These are phyloP conservation scores for Tolypocladium endophyticum DNA, from an alignment of 2,329 filamentous ascomycete species.

Conservation along the genomic window DNA sequence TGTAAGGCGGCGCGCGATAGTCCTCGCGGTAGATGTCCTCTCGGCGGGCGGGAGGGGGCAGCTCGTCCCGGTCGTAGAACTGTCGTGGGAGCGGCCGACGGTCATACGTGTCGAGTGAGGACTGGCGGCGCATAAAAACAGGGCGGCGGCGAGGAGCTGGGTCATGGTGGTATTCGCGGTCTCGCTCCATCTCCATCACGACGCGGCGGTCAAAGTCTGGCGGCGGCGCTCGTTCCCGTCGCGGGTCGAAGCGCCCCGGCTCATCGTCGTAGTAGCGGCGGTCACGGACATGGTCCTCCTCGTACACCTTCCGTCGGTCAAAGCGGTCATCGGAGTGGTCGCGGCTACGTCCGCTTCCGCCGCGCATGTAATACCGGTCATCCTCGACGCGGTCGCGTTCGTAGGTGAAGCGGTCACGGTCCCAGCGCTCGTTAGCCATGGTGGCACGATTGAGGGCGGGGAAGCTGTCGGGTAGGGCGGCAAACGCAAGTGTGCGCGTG, in stretches of 20 bases:
- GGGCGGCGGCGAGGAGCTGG: constrained; percentile 52
- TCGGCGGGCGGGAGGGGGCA: constrained; percentile 45
- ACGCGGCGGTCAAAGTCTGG: constrained; percentile 42
- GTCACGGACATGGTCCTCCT: constrained; percentile 37
- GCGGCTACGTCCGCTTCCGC: constrained; percentile 23
- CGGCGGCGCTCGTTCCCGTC: constrained; percentile 19
- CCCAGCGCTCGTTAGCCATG: constrained; percentile 34
- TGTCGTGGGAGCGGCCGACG: constrained; percentile 47
- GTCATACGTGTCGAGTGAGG: constrained; percentile 84
- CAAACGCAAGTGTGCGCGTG: not conserved
- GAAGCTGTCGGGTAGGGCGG: not conserved
- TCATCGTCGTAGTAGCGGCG: constrained; percentile 47
- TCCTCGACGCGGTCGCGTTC: constrained; percentile 36
- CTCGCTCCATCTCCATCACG: constrained; percentile 44
- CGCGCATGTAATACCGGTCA: constrained; percentile 33
- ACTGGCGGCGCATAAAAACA: constrained; percentile 65
- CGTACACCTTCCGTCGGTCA: constrained; percentile 36
- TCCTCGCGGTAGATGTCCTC: constrained; percentile 37
- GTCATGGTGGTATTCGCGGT: constrained; percentile 32
- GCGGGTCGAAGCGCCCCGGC: constrained; percentile 24
- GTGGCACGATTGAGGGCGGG: not conserved
- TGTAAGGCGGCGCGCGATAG: constrained; percentile 35
- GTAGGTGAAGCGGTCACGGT: constrained; percentile 38
- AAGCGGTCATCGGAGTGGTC: constrained; percentile 40
- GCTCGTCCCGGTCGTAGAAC: constrained; percentile 48